A percentile compares a stretch with the other conserved stretches of the same genome.
Evolutionary conservation across 108 stramenopile species (phyloP).

Genomic region (Chaetoceros muelleri): DNA sequence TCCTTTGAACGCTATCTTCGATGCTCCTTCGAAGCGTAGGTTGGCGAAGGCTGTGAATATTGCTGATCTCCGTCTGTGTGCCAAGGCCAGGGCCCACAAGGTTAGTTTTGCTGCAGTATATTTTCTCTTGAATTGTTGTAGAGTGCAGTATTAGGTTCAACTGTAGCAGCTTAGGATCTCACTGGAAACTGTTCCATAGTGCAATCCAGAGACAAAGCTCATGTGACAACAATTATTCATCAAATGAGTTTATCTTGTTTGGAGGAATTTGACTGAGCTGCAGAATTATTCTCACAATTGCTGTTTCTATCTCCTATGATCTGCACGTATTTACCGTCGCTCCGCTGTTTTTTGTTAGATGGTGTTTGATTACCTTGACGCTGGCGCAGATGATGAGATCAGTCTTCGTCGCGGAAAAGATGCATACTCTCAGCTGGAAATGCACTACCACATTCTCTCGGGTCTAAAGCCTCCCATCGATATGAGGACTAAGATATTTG

Average conservation of each 20-base stretch:
- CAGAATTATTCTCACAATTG: too few species aligned
- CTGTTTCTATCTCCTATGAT: too few species aligned
- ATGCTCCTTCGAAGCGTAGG: conserved; percentile 70
- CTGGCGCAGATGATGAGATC: conserved; percentile 88
- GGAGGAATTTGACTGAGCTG: too few species aligned
- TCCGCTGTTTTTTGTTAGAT: conserved; percentile 32
- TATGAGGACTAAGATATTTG: conserved; percentile 74
- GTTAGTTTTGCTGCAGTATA: conserved; percentile 42
- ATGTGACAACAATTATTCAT: too few species aligned
- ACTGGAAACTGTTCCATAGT: too few species aligned
- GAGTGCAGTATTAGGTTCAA: too few species aligned
- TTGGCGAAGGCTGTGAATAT: conserved; percentile 82
- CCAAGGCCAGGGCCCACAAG: conserved; percentile 84
- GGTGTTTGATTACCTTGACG: conserved; percentile 90
- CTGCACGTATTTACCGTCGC: too few species aligned
- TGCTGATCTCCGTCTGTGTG: conserved; percentile 79
- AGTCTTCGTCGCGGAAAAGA: conserved; percentile 81
- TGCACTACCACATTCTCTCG: conserved; percentile 84
- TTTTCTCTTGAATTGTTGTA: too few species aligned
- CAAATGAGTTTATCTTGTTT: too few species aligned
- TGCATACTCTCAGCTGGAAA: conserved; percentile 82
- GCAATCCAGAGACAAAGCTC: too few species aligned
- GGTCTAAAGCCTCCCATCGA: conserved; percentile 88
- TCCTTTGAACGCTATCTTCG: conserved; percentile 76
- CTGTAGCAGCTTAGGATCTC: not conserved